Percentiles rank a stretch among this genome's conserved stretches.
These are phyloP conservation scores for Fusarium transvaalense DNA, from an alignment of 2,329 filamentous ascomycete species.

Conservation along the genomic window DNA sequence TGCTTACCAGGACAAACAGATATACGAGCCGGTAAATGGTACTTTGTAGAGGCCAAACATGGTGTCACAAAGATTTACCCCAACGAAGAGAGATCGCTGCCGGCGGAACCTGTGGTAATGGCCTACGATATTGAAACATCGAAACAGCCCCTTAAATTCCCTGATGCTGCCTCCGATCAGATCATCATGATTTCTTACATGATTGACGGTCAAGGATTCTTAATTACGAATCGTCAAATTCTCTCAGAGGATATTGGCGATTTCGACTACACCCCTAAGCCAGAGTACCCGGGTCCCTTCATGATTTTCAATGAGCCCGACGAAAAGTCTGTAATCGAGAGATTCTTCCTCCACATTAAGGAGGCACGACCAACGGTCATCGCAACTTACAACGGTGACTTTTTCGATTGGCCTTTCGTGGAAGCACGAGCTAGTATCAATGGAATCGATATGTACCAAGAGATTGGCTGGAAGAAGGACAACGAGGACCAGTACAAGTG, in stretches of 20 bases:
- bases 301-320: slow-evolving; percentile 99
- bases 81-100: slow-evolving; percentile 87
- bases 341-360: slow-evolving; percentile 96
- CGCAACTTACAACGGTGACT: slow-evolving; percentile 99
- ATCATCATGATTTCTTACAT: slow-evolving; percentile 99
- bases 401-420: slow-evolving; percentile 99
- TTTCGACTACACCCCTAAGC: slow-evolving; percentile 98
- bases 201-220: slow-evolving; percentile 98
- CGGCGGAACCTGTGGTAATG: slow-evolving; percentile 96
- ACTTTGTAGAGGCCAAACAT: slow-evolving; percentile 93
- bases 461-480: slow-evolving; percentile 97
- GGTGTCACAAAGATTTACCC: slow-evolving; percentile 85
- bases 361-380: slow-evolving; percentile 95
- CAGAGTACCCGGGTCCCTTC: slow-evolving; percentile 94
- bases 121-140: slow-evolving; percentile 99
- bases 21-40: slow-evolving; percentile 97
- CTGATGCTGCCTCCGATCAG: slow-evolving; percentile 92
- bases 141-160: slow-evolving; percentile 95
- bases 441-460: slow-evolving; percentile 98
- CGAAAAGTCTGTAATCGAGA: slow-evolving; percentile 86
- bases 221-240: slow-evolving; percentile 98
- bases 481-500: slow-evolving; percentile 96
- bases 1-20: slow-evolving; percentile 65
- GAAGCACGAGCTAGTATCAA: slow-evolving; percentile 92
- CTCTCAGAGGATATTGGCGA: slow-evolving; percentile 97